These are phyloP conservation scores for Myxozyma neotropica DNA, from an alignment of 805 yeast species.

Conservation along the genomic window DNA sequence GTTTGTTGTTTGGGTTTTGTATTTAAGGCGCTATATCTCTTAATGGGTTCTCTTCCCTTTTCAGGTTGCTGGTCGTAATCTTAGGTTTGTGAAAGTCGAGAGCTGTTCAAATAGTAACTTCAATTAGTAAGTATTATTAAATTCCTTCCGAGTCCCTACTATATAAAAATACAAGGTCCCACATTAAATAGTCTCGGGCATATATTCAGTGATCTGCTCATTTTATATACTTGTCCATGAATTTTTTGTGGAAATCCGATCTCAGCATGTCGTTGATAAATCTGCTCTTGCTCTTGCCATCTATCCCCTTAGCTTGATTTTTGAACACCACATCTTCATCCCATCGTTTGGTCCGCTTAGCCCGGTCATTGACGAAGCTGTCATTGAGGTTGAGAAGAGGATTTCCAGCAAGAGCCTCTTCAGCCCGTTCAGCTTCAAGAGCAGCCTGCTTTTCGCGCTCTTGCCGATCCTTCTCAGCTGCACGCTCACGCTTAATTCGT, in stretches of 20 bases:
- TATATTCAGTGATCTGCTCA: constrained; percentile 14
- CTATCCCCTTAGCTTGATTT: constrained; percentile 41
- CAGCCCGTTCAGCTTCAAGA: constrained; percentile 34
- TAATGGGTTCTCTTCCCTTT: no score
- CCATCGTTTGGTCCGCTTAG: constrained; percentile 35
- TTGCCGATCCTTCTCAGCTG: constrained; percentile 36
- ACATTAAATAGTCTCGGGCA: neutral
- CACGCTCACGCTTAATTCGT: constrained; percentile 42
- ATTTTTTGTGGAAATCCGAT: constrained; percentile 45
- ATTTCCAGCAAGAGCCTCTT: constrained; percentile 41
- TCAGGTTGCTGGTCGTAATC: no score
- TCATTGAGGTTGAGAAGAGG: constrained; percentile 38
- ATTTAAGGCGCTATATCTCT: no score
- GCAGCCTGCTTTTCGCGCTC: constrained; percentile 33
- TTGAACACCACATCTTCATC: constrained; percentile 43
- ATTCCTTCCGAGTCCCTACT: neutral
- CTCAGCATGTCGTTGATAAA: constrained; percentile 45
- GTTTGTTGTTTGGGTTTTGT: no score
- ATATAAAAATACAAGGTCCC: neutral
- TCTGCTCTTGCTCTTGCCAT: constrained; percentile 35
- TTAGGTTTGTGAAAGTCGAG: no score
- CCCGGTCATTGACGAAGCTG: constrained; percentile 12
- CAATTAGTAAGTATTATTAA: no score
- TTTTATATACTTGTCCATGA: constrained; percentile 42
- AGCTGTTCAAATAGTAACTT: no score